phyloP scores from a whole-genome alignment of 2,329 filamentous ascomycete genomes.

The Fusarium albosuccineum region DNA sequence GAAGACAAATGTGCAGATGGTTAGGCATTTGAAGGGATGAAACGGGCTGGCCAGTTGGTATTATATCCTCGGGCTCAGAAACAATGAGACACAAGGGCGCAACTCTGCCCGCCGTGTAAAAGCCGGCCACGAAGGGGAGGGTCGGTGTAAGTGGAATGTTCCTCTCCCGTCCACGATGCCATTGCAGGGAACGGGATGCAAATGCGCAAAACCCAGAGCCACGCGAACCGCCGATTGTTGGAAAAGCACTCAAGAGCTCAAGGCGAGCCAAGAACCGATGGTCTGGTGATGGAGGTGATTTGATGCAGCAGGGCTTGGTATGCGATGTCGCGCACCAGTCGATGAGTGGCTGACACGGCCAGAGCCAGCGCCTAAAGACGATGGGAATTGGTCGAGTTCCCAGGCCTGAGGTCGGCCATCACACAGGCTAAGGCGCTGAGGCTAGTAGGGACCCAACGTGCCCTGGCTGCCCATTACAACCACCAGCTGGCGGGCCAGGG shows the following conservation, averaged over 20 bases:
- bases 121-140: conserved; percentile 24
- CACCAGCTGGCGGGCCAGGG: conserved; percentile 38
- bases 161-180: conserved; percentile 12
- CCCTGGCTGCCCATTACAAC: conserved; percentile 28
- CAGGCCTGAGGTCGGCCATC: conserved; percentile 27
- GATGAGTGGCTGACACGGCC: conserved; percentile 39
- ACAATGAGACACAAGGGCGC: conserved; percentile 5
- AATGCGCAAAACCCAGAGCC: conserved; percentile 14
- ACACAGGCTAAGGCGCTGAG: conserved; percentile 22
- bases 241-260: conserved; percentile 19
- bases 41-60: conserved; percentile 16
- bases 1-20: conserved; percentile 3
- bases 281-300: conserved; percentile 42
- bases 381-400: conserved; percentile 38
- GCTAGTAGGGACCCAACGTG: not conserved
- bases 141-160: conserved; percentile 39
- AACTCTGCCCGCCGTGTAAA: not conserved
- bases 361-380: conserved; percentile 45
- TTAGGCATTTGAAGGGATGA: conserved; percentile 10
- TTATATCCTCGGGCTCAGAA: conserved; percentile 17
- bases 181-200: conserved; percentile 25
- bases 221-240: conserved; percentile 23
- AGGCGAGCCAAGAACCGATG: conserved; percentile 41
- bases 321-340: conserved; percentile 26
- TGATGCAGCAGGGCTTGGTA: conserved; percentile 39